Evolutionary conservation across 257 asterid genomes (phyloP), one percentile per base, ranked within the genome.

Genomic region (Jaltomata sinuosa): DNA sequence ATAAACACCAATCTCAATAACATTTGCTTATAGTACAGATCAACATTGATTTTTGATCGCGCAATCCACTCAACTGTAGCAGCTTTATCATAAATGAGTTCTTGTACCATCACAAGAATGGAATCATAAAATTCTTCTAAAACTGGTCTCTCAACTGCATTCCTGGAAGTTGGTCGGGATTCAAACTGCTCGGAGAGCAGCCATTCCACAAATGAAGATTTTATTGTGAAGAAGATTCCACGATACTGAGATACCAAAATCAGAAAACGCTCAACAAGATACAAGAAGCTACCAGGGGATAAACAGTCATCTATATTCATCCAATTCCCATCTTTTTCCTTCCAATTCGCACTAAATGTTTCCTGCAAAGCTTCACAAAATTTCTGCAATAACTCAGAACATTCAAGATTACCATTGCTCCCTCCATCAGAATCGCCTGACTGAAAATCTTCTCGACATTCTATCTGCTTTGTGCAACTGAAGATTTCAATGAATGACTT

Each of bases 211-310:
- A 92, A 90, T 0, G 93, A 76, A 27, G 93, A 91, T 78, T 91
- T 94, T 22, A 88, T 59, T 0, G 91, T 45, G 87, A 87, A 92
- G 59, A 88, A 89, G 85, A 10, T 84, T 6, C 88, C 90, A 1
- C 36, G 42, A 29, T 85, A 77, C 53, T 85, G 91, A 79, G 92
- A 92, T 80, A 85, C 85, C 85, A 88, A 15, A 42, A 92, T 71
- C 83, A 92, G 31, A 1, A 92, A 87, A 11, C 91, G 90, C 74
- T 92, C 98, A 22, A 91, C 52, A 21, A 94, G 91, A 87, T 94
- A 90, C 40, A 91, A 65, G 90, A 94, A 92, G 76, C 91, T 89
- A 7, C 65, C 49, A 0, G 94, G 98, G 47, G 97, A 88, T 31
- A 92, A 86, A 18, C 50, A 89, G 81, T 89, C 92, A 2, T 2